phyloP scores from a whole-genome alignment of 306 rosid species.

The Cicer yamashitae region DNA sequence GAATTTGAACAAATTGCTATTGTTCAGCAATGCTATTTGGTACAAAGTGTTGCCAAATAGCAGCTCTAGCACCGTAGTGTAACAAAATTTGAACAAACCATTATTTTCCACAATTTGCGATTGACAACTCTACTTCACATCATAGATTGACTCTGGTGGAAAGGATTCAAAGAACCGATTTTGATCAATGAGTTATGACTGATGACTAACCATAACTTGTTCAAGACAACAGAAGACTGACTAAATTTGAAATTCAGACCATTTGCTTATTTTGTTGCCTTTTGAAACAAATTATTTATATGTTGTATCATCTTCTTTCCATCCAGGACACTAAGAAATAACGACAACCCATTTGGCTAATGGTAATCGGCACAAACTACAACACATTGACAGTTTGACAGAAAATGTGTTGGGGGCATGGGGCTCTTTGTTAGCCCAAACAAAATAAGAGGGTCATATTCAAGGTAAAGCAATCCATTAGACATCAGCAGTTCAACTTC shows the following conservation, averaged over 20 bases:
- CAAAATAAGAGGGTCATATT: constrained; percentile 53
- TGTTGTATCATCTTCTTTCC: constrained; percentile 23
- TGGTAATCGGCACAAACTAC: constrained; percentile 43
- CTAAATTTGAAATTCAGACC: constrained; percentile 30
- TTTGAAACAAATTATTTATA: constrained; percentile 27
- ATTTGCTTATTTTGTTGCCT: constrained; percentile 9
- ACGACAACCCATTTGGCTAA: constrained; percentile 37
- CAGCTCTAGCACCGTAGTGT: not conserved
- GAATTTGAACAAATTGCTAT: not conserved
- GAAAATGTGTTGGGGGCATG: constrained; percentile 35
- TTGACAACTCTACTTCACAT: constrained; percentile 10
- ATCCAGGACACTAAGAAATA: constrained; percentile 31
- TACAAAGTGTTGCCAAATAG: not conserved
- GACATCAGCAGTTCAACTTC: constrained; percentile 81
- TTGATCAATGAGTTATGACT: constrained; percentile 32
- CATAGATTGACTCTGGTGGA: constrained; percentile 35
- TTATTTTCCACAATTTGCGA: not conserved
- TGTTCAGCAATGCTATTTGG: not conserved
- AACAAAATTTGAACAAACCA: not conserved
- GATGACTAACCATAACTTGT: constrained; percentile 17
- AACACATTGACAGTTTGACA: constrained; percentile 38
- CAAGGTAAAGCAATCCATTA: constrained; percentile 66
- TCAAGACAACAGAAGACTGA: constrained; percentile 36
- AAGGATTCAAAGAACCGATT: constrained; percentile 23
- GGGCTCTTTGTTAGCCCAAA: constrained; percentile 55